A percentile compares a stretch with the other conserved stretches of the same genome.
Conservation (phyloP, 2,329 filamentous ascomycete genomes). For the Zasmidium angulare region DNA sequence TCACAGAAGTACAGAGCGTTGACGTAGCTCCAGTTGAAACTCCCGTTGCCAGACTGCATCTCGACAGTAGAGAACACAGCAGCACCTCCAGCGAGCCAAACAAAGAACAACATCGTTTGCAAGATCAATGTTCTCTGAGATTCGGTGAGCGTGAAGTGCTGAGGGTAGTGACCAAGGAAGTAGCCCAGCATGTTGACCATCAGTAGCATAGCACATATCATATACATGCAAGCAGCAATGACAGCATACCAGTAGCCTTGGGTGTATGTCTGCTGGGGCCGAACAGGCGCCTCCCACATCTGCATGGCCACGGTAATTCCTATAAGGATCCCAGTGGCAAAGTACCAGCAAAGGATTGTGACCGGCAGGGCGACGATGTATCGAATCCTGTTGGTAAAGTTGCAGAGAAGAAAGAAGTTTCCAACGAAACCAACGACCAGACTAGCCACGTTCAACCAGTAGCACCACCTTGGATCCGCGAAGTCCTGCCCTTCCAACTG, state of each 20-base stretch:
- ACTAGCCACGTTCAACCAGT: constrained; percentile 74
- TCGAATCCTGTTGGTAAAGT: constrained; percentile 77
- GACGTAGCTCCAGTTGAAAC: constrained; percentile 63
- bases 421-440: constrained; percentile 73
- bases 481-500: constrained; percentile 60
- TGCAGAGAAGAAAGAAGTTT: constrained; percentile 79
- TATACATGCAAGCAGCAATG: constrained; percentile 76
- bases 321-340: constrained; percentile 63
- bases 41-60: constrained; percentile 32
- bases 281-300: constrained; percentile 54
- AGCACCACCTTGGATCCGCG: constrained; percentile 70
- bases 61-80: constrained; percentile 73
- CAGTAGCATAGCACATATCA: constrained; percentile 73
- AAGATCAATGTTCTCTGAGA: constrained; percentile 86
- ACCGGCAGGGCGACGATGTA: constrained; percentile 81
- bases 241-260: constrained; percentile 87
- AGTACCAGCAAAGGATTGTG: constrained; percentile 77
- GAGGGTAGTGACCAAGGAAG: constrained; percentile 69
- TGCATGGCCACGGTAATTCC: constrained; percentile 67
- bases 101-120: constrained; percentile 81
- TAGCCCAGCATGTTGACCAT: constrained; percentile 79
- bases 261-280: constrained; percentile 60
- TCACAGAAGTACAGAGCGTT: constrained; percentile 70
- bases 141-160: constrained; percentile 74
- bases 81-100: constrained; percentile 77